These are phyloP conservation scores for Epithele typhae DNA, from an alignment of 768 basidiomycete genomes.

Conservation along the genomic window DNA sequence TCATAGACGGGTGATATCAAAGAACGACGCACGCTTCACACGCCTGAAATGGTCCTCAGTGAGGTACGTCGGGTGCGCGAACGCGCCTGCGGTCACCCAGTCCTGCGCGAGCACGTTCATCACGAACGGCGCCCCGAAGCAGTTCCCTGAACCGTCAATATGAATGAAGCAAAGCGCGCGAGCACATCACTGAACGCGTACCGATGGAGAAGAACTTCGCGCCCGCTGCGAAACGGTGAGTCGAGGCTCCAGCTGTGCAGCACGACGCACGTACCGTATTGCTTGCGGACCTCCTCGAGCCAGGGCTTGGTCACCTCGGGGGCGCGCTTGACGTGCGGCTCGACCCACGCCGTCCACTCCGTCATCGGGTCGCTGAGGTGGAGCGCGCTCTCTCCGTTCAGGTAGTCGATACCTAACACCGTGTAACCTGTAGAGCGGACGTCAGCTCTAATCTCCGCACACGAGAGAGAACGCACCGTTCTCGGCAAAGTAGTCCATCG, in stretches of 20 bases:
- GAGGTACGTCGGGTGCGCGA: conserved; percentile 50
- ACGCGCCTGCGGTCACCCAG: conserved; percentile 46
- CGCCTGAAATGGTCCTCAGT: conserved; percentile 45
- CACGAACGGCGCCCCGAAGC: conserved; percentile 52
- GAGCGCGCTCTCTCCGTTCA: conserved; percentile 52
- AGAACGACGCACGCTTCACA: conserved; percentile 44
- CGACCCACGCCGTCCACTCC: conserved; percentile 11
- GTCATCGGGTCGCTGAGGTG: conserved; percentile 27
- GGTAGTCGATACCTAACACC: conserved; percentile 60
- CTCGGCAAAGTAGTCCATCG: conserved; percentile 42
- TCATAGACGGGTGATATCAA: too few relatives aligned
- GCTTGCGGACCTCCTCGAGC: conserved; percentile 45
- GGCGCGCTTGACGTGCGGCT: conserved; percentile 28
- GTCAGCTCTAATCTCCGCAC: too few relatives aligned
- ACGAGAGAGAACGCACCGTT: too few relatives aligned
- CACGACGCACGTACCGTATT: conserved; percentile 41
- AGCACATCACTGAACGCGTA: too few relatives aligned
- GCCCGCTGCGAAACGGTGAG: too few relatives aligned
- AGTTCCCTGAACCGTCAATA: conserved; percentile 45
- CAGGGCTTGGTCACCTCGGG: conserved; percentile 39
- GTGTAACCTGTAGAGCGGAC: conserved; percentile 49
- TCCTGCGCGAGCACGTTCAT: conserved; percentile 44
- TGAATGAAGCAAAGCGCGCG: too few relatives aligned
- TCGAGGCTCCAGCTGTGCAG: too few relatives aligned
- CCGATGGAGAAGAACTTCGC: conserved; percentile 16